Conservation (phyloP, 2,329 filamentous ascomycete genomes). For the Penicillium sp. region DNA sequence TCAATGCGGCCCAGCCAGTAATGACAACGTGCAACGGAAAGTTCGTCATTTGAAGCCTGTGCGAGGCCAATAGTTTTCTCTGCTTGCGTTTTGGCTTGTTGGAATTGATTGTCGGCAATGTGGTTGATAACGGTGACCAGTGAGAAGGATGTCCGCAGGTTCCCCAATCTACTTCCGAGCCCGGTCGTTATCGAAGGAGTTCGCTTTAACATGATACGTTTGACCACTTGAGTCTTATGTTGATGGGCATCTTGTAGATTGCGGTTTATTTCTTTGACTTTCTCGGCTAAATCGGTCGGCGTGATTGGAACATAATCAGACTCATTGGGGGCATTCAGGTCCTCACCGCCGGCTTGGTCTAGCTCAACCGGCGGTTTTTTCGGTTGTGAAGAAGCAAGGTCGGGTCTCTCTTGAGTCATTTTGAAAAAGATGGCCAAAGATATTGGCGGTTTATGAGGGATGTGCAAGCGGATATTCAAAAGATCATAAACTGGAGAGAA, state of each 20-base stretch:
- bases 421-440: neutral
- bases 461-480: neutral
- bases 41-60: slow-evolving; percentile 1
- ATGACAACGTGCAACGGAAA: slow-evolving; percentile 24
- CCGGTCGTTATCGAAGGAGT: neutral
- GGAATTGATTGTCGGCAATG: slow-evolving; percentile 1
- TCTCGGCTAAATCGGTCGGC: neutral
- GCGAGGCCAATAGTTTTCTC: slow-evolving; percentile 16
- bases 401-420: neutral
- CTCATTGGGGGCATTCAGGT: neutral
- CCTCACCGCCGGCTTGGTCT: neutral
- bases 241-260: neutral
- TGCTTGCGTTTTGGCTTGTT: slow-evolving; percentile 15
- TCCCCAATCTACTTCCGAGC: neutral
- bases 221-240: neutral
- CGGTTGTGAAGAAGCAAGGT: too few species aligned
- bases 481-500: neutral
- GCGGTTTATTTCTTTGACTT: neutral
- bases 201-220: neutral
- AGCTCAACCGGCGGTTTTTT: neutral
- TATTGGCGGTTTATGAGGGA: neutral
- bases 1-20: slow-evolving; percentile 36
- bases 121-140: slow-evolving; percentile 5
- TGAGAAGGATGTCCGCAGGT: neutral
- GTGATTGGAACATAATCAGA: neutral